Evolutionary conservation across 1,139 yeast species (phyloP), one percentile per base, ranked within the genome.

Genomic region (Lizanozyma gosingica): DNA sequence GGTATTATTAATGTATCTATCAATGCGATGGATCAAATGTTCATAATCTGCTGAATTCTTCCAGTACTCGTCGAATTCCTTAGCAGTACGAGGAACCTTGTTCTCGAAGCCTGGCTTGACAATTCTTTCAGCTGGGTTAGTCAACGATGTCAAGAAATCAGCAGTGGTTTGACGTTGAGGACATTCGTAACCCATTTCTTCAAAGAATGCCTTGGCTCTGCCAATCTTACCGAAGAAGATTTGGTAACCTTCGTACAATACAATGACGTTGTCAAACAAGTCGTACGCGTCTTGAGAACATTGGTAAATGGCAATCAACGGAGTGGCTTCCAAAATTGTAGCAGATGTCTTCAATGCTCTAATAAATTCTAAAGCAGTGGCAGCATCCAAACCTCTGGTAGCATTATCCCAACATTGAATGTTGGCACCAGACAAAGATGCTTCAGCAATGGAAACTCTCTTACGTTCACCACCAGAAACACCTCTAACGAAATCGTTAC

Each of bases 381-480:
- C 83, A 17, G 87, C 73, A 57, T 81, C 88, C 44, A 81, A 66
- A 53, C 88, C 88, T 59, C 88, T 72, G 3, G 88, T 81, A 22
- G 86, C 79, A 57, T 81, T 81, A 61, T 81, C 88, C 79, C 84
- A 81, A 59, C 84, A 78, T 54, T 79, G 83, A 40, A 80, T 59
- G 37, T 78, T 69, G 8, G 83, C 77, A 27, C 80, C 78, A 40
- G 79, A 67, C n/a, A 78, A 65, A 35, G 79, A 63, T 3, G 76
- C 80, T 55, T 81, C 87, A 18, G 85, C 85, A 51, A 83, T 80
- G 3, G 90, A 81, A 17, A 83, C 92, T 60, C 94, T 79, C 61
- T 83, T 83, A 51, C 92, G 71, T 62, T 83, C 92, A 63, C 94
- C 94, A 52, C 94, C 94, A 37, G 90, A 81, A 33, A 83, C 85